Conservation (phyloP, 768 basidiomycete species). For the Cystobasidiopsis lactophilus region DNA sequence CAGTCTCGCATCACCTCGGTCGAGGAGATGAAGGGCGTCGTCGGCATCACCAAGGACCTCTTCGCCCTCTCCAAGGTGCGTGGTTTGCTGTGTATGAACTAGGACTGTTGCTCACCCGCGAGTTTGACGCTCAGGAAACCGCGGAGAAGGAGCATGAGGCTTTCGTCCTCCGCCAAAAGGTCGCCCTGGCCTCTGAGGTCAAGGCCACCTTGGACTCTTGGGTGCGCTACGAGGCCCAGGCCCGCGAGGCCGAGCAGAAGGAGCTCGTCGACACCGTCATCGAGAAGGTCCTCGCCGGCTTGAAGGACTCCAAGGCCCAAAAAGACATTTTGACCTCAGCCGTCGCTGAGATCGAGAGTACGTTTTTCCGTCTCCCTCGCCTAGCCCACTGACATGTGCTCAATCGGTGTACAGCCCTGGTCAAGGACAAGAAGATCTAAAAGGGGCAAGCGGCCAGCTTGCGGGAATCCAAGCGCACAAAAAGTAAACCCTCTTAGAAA, state of each 20-base stretch:
- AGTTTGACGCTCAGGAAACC: constrained; percentile 44
- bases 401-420: background rate
- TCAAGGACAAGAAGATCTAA: constrained; percentile 13
- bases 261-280: constrained; percentile 74
- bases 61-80: constrained; percentile 76
- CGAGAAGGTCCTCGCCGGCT: constrained; percentile 56
- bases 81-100: background rate
- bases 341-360: constrained; percentile 77
- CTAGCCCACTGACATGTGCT: background rate
- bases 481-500: no score
- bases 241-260: constrained; percentile 87
- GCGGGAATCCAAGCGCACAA: no score
- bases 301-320: constrained; percentile 76
- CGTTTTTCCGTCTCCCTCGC: constrained; percentile 28
- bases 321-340: constrained; percentile 57
- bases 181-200: constrained; percentile 62
- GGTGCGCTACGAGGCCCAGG: constrained; percentile 92
- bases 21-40: constrained; percentile 85
- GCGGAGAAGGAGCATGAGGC: constrained; percentile 70
- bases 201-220: constrained; percentile 90
- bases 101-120: background rate
- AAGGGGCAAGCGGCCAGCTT: no score
- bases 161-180: constrained; percentile 76
- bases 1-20: constrained; percentile 80
- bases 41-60: constrained; percentile 66